A percentile compares a stretch with the other conserved stretches of the same genome.
Conservation (phyloP, 164 flowering plant genomes). For the Paratinospora sagittata region DNA sequence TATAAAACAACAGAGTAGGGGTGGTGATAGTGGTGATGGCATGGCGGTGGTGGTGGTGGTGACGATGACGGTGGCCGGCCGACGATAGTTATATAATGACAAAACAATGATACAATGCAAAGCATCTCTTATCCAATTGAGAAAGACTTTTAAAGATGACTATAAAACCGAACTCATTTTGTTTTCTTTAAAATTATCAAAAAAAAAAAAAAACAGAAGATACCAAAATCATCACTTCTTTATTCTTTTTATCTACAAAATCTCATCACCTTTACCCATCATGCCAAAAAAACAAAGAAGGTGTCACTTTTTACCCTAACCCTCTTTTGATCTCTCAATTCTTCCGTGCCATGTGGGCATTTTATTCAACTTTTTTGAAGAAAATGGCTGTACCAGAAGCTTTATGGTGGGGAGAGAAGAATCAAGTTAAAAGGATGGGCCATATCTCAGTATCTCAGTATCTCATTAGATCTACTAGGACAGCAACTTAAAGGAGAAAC, state of each 20-base stretch:
- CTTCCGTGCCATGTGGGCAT: not conserved
- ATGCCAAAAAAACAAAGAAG: not conserved
- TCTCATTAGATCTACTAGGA: not conserved
- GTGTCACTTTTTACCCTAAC: not conserved
- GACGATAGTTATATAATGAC: not conserved
- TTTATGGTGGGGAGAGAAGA: slow-evolving; percentile 1
- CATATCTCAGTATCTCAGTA: not conserved
- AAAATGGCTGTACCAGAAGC: not conserved
- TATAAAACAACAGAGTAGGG: not conserved
- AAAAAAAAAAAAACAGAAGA: not conserved
- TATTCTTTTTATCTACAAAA: not conserved
- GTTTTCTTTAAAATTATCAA: not conserved
- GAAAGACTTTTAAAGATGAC: not conserved
- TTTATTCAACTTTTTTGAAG: not conserved
- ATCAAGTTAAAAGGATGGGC: not conserved
- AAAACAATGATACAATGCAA: not conserved
- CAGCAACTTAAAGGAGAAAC: not conserved
- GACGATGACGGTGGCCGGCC: not conserved
- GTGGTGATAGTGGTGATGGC: not conserved
- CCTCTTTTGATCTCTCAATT: not conserved
- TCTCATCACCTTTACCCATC: not conserved
- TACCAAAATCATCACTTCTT: slow-evolving; percentile 4
- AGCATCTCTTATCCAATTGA: not conserved
- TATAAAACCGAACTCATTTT: not conserved
- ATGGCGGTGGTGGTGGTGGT: not conserved